These are phyloP conservation scores for Exserohilum rostratum DNA, from an alignment of 2,329 filamentous ascomycete species.

Conservation along the genomic window DNA sequence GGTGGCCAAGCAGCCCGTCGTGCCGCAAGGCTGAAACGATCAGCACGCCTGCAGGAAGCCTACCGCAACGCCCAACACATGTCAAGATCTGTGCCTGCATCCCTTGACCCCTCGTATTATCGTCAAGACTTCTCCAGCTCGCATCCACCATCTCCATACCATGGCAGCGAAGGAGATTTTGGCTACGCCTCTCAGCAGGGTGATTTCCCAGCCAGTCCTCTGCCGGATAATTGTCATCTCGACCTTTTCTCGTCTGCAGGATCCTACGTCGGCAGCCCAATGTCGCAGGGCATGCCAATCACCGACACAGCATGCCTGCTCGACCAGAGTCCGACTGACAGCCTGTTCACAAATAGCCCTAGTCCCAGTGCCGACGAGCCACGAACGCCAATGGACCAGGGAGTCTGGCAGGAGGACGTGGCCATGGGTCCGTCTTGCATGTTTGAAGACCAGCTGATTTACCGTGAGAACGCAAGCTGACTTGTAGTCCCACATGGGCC, in stretches of 20 bases:
- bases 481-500: no score
- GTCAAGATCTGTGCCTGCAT: slow-evolving; percentile 21
- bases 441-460: slow-evolving; percentile 15
- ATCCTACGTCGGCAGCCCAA: slow-evolving; percentile 1
- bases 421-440: slow-evolving; percentile 6
- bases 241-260: slow-evolving; percentile 12
- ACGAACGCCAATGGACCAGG: slow-evolving; percentile 23
- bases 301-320: slow-evolving; percentile 26
- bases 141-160: slow-evolving; percentile 28
- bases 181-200: slow-evolving; percentile 4
- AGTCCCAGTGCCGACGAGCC: slow-evolving; percentile 28
- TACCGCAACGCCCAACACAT: slow-evolving; percentile 30
- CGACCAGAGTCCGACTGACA: slow-evolving; percentile 26
- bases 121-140: slow-evolving; percentile 6
- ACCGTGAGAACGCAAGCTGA: slow-evolving; percentile 14
- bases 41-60: slow-evolving; percentile 25
- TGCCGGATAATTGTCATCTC: slow-evolving; percentile 2
- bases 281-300: slow-evolving; percentile 1
- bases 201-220: slow-evolving; percentile 13
- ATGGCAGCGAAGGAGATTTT: slow-evolving; percentile 30
- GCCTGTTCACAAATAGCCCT: slow-evolving; percentile 31
- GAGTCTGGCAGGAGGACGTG: slow-evolving; percentile 22
- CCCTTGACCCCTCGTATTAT: slow-evolving; percentile 19
- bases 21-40: slow-evolving; percentile 30
- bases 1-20: slow-evolving; percentile 53